Base-by-base conservation (phyloP, 2,329 filamentous ascomycete species). In the Sarocladiaceae sp. region DNA sequence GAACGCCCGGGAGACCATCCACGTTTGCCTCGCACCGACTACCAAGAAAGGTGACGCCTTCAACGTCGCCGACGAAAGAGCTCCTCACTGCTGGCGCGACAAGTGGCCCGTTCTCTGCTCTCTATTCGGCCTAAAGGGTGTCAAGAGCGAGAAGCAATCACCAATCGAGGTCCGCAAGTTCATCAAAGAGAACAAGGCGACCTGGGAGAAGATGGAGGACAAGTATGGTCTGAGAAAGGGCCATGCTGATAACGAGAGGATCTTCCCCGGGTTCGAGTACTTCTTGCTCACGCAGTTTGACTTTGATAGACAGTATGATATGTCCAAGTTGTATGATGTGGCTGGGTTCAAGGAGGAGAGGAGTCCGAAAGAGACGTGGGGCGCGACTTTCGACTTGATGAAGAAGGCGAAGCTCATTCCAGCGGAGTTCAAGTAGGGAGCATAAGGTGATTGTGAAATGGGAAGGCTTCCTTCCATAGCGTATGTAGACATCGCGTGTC, bases 221-320 rank as follows among this genome's bases (percentile, higher is more conserved):
- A 66, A 63, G 33, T 65, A 74, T 57, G 63, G 54, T 2, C 59
- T 76, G 37, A 63, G 68, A 51, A 62, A 60, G 7, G 69, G 71
- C 2, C 63, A 67, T 49, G 68, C 68, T 23, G 66, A 72, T 52
- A 67, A 63, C 39, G 62, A 66, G 5, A 61, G 59, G 52, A 66
- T 63, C 11, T 60, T 68, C 23, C 62, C 64, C 15, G 67, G 66
- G 0, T 73, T 72, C 42, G 71, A 74, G 57, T 66, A 71, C 53
- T 70, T 71, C 46, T 60, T 75, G 50, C 62, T 76, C 54, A 67
- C 67, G 10, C 61, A 66, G 50, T 73, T 74, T 54, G 69, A 74
- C 55, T 72, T 71, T 52, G 71, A 75, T 55, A 62, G 72, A 15
- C 69, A 74, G 37, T 70, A 69, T 55, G 71, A 75, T 56, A 71